These are phyloP conservation scores for Rosa multiflora DNA, from an alignment of 306 rosid species.

Conservation along the genomic window DNA sequence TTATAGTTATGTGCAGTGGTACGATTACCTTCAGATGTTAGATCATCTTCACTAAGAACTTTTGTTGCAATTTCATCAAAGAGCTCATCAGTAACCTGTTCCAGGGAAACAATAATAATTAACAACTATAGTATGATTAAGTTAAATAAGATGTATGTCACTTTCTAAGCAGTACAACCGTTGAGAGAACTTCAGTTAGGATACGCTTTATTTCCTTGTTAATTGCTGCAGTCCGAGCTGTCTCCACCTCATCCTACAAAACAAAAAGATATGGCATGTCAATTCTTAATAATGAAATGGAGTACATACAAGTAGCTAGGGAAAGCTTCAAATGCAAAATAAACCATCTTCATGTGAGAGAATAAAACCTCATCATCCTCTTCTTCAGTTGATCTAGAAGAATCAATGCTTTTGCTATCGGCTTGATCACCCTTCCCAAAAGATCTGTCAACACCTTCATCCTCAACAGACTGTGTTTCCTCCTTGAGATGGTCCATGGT, in stretches of 20 bases:
- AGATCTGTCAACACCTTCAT: constrained; percentile 54
- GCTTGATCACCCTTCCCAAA: constrained; percentile 57
- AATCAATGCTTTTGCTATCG: constrained; percentile 76
- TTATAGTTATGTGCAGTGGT: background rate
- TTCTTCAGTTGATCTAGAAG: constrained; percentile 87
- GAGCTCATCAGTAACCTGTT: constrained; percentile 90
- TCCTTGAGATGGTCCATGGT: constrained; percentile 70
- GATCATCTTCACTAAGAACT: constrained; percentile 79
- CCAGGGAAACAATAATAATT: constrained; percentile 24
- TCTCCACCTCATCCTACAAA: constrained; percentile 68
- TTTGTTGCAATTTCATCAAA: constrained; percentile 94
- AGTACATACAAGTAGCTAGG: constrained; percentile 1
- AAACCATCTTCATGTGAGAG: constrained; percentile 9
- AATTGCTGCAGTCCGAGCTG: constrained; percentile 77
- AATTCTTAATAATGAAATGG: constrained; percentile 6
- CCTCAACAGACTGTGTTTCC: constrained; percentile 45
- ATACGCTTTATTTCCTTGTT: constrained; percentile 89
- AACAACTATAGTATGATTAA: constrained; percentile 23
- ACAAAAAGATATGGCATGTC: constrained; percentile 9
- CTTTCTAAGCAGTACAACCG: constrained; percentile 49
- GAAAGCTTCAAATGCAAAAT: constrained; percentile 1
- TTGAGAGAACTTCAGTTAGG: constrained; percentile 87
- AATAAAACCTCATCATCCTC: constrained; percentile 89
- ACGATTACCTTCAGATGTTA: constrained; percentile 60
- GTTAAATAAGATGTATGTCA: constrained; percentile 15